Conservation (phyloP, 495 filamentous ascomycete genomes). For the Aspergillus sclerotiicarbonarius region DNA sequence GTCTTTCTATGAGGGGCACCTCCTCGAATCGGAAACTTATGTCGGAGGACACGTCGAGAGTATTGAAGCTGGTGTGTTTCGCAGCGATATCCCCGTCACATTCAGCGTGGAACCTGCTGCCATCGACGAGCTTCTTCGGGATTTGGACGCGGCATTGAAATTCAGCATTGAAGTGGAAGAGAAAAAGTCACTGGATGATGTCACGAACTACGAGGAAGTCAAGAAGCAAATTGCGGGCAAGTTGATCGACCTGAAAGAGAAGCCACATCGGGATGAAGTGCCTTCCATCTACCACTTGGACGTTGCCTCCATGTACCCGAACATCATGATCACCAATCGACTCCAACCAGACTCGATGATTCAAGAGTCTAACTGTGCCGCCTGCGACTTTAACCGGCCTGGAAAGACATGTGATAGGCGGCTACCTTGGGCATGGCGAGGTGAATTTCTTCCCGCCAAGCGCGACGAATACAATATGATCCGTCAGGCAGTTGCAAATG, state of each 20-base stretch:
- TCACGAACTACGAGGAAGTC: slow-evolving; percentile 90
- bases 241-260: slow-evolving; percentile 71
- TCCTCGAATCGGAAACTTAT: slow-evolving; percentile 96
- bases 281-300: slow-evolving; percentile 98
- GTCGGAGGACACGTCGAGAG: slow-evolving; percentile 98
- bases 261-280: slow-evolving; percentile 75
- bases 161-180: slow-evolving; percentile 95
- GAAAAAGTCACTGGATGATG: slow-evolving; percentile 87
- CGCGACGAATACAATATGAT: slow-evolving; percentile 99
- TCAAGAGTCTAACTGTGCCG: slow-evolving; percentile 89
- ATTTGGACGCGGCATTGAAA: slow-evolving; percentile 85
- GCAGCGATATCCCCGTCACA: slow-evolving; percentile 89
- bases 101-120: slow-evolving; percentile 85
- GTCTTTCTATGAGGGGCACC: slow-evolving; percentile 92
- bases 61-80: slow-evolving; percentile 98
- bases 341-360: slow-evolving; percentile 98
- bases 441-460: slow-evolving; percentile 94
- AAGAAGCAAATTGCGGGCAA: slow-evolving; percentile 76
- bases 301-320: slow-evolving; percentile 99
- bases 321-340: slow-evolving; percentile 99
- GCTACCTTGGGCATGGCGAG: slow-evolving; percentile 97
- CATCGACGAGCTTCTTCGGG: slow-evolving; percentile 80
- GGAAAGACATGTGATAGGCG: slow-evolving; percentile 96
- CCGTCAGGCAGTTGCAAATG: slow-evolving; percentile 85
- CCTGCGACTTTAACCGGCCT: slow-evolving; percentile 97